phyloP scores from a whole-genome alignment of 305 asterid species.

The Salvia sclarea region DNA sequence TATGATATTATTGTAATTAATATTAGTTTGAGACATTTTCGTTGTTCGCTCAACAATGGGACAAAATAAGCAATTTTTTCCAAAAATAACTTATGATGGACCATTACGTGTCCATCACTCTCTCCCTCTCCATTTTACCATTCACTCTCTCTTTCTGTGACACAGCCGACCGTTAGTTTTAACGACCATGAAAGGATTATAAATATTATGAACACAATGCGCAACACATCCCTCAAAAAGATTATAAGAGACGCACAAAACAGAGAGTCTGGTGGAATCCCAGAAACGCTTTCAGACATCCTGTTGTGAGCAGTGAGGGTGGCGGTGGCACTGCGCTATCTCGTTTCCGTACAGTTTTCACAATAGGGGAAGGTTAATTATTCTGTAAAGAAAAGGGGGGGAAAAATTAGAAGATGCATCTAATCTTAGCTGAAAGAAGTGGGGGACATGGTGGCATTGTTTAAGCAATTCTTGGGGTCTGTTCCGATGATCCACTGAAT shows the following conservation, averaged over 20 bases:
- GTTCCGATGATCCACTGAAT: slow-evolving; percentile 35
- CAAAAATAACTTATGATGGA: too few species aligned
- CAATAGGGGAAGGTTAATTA: not conserved
- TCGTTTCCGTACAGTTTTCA: slow-evolving; percentile 18
- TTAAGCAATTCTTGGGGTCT: slow-evolving; percentile 35
- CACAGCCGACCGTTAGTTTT: not conserved
- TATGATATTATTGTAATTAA: too few species aligned
- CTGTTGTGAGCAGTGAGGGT: slow-evolving; percentile 27
- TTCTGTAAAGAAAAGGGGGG: not conserved
- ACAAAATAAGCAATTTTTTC: too few species aligned
- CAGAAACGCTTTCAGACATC: slow-evolving; percentile 24
- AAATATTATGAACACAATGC: not conserved
- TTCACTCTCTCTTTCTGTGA: not conserved
- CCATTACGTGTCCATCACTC: not conserved
- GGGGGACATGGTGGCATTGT: slow-evolving; percentile 41
- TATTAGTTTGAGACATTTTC: too few species aligned
- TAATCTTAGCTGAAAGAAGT: slow-evolving; percentile 18
- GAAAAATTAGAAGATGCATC: not conserved
- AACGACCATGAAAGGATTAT: slow-evolving; percentile 21
- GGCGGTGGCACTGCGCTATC: slow-evolving; percentile 33
- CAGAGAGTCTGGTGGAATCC: slow-evolving; percentile 31
- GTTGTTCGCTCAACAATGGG: too few species aligned
- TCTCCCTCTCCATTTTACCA: not conserved
- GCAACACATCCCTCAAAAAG: not conserved
- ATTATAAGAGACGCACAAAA: not conserved